Percentiles rank a stretch among this genome's conserved stretches.
phyloP scores from a whole-genome alignment of 2,329 filamentous ascomycete species.

The Sphaerostilbella broomeana region DNA sequence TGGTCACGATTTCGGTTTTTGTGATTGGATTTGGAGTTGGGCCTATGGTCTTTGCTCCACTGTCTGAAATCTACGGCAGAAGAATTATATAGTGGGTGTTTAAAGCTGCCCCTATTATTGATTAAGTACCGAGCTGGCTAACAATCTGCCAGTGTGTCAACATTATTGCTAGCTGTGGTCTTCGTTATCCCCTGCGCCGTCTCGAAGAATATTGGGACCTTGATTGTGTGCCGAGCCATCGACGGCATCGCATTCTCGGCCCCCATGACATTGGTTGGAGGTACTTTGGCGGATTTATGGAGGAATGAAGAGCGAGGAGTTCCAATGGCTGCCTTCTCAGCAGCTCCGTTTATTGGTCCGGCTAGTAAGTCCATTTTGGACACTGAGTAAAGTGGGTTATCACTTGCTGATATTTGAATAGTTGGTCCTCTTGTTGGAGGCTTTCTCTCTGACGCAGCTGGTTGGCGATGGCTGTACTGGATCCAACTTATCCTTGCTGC shows the following conservation, averaged over 20 bases:
- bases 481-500: conserved; percentile 72
- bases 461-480: conserved; percentile 85
- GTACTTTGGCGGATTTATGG: conserved; percentile 80
- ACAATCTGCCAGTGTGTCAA: conserved; percentile 39
- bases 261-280: conserved; percentile 80
- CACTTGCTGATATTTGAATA: conserved; percentile 15
- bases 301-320: conserved; percentile 75
- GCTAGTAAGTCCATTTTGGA: conserved; percentile 41
- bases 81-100: conserved; percentile 56
- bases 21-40: conserved; percentile 77
- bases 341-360: conserved; percentile 76
- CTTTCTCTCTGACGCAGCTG: conserved; percentile 60
- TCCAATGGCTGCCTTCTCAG: conserved; percentile 79
- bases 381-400: background rate
- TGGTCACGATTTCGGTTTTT: conserved; percentile 69
- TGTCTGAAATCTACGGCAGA: conserved; percentile 69
- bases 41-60: conserved; percentile 72
- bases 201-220: conserved; percentile 65
- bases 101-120: background rate
- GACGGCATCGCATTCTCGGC: conserved; percentile 81
- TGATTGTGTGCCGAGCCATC: conserved; percentile 69
- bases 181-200: conserved; percentile 79
- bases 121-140: conserved; percentile 8
- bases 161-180: conserved; percentile 62
- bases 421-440: conserved; percentile 71